These are phyloP conservation scores for Claviceps paspali DNA, from an alignment of 2,329 filamentous ascomycete species.

Conservation along the genomic window DNA sequence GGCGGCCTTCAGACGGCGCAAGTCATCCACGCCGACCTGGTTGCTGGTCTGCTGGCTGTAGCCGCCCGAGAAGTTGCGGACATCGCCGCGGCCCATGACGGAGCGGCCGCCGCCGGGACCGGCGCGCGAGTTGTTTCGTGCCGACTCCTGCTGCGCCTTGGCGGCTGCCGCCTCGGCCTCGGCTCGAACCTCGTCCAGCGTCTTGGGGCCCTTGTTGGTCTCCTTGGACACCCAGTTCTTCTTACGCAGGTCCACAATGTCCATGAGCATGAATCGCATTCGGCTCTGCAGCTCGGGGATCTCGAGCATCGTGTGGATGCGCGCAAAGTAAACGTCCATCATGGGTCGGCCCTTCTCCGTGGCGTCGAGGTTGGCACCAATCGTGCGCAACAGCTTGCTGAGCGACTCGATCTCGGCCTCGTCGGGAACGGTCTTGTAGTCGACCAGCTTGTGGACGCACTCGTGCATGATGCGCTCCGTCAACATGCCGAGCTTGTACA, in stretches of 20 bases:
- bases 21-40: slow-evolving; percentile 80
- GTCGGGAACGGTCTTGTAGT: slow-evolving; percentile 85
- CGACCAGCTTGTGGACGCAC: slow-evolving; percentile 91
- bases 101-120: slow-evolving; percentile 51
- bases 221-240: slow-evolving; percentile 77
- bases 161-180: slow-evolving; percentile 68
- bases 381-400: slow-evolving; percentile 80
- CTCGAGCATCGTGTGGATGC: slow-evolving; percentile 70
- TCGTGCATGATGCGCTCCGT: slow-evolving; percentile 99
- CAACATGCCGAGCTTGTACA: slow-evolving; percentile 97
- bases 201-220: slow-evolving; percentile 88
- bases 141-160: slow-evolving; percentile 64
- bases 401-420: slow-evolving; percentile 95
- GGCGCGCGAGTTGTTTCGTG: slow-evolving; percentile 47
- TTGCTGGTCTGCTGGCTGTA: slow-evolving; percentile 64
- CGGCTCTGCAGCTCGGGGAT: slow-evolving; percentile 71
- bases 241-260: slow-evolving; percentile 72
- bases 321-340: slow-evolving; percentile 88
- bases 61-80: slow-evolving; percentile 63
- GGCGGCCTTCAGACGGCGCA: slow-evolving; percentile 62
- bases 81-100: slow-evolving; percentile 69
- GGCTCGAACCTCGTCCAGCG: slow-evolving; percentile 78
- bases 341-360: slow-evolving; percentile 70
- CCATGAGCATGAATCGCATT: slow-evolving; percentile 92
- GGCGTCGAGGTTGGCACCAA: slow-evolving; percentile 72